Conservation (phyloP, 1,284 basidiomycete species). For the Cyathus olla region DNA sequence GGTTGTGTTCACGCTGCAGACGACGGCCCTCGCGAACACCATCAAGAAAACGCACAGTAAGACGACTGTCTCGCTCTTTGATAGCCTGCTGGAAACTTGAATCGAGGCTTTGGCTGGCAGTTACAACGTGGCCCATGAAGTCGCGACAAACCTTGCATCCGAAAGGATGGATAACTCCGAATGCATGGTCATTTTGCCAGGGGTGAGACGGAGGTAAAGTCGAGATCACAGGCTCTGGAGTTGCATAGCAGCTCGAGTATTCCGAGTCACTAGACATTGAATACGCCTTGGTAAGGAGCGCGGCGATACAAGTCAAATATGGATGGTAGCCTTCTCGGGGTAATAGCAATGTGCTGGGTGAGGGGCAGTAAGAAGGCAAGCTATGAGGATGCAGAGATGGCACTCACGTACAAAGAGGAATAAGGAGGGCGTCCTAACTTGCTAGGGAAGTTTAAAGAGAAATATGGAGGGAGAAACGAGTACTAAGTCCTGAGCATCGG, state of each 20-base stretch:
- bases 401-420: too few species aligned
- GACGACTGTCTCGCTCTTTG: constrained; percentile 41
- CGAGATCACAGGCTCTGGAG: neutral
- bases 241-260: neutral
- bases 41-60: constrained; percentile 32
- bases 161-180: constrained; percentile 54
- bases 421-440: too few species aligned
- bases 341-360: too few species aligned
- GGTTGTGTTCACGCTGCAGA: constrained; percentile 29
- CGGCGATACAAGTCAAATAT: too few species aligned
- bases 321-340: too few species aligned
- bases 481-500: too few species aligned
- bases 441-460: too few species aligned
- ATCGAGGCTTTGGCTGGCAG: constrained; percentile 34
- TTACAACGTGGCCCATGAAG: constrained; percentile 54
- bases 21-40: constrained; percentile 39
- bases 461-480: too few species aligned
- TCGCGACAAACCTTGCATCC: constrained; percentile 49
- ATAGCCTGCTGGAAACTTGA: constrained; percentile 52
- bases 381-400: too few species aligned
- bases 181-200: constrained; percentile 36
- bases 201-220: neutral
- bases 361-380: too few species aligned
- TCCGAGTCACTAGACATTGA: neutral
- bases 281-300: too few species aligned